Conservation (phyloP, 352 stramenopile species). For the Globisporangium rhizosaccharum region DNA sequence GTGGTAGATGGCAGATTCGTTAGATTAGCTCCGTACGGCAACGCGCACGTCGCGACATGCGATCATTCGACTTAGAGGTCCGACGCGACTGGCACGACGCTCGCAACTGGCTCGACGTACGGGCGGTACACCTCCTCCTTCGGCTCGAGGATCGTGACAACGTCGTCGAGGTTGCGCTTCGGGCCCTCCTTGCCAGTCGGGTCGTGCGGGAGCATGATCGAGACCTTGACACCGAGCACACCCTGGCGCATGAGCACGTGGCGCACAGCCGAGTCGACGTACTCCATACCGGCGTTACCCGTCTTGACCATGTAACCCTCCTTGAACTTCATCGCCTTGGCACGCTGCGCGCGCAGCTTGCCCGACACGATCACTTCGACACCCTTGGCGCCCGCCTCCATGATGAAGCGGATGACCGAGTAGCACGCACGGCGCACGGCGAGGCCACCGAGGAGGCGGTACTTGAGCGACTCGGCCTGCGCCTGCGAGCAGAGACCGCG, state of each 20-base stretch:
- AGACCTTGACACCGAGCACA: slow-evolving; percentile 99
- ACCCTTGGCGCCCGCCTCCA: slow-evolving; percentile 99
- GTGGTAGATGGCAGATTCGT: slow-evolving; percentile 15
- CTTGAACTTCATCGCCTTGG: slow-evolving; percentile 99
- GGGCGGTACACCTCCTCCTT: slow-evolving; percentile 94
- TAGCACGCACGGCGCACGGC: slow-evolving; percentile 98
- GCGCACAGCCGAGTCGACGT: slow-evolving; percentile 97
- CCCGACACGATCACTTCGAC: slow-evolving; percentile 99
- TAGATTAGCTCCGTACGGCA: slow-evolving; percentile 10
- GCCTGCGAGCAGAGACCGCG: slow-evolving; percentile 98
- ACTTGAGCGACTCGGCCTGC: slow-evolving; percentile 99
- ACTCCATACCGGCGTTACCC: slow-evolving; percentile 96
- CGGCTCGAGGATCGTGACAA: slow-evolving; percentile 98
- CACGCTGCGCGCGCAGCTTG: slow-evolving; percentile 98
- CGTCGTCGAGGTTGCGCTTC: slow-evolving; percentile 97
- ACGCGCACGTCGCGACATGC: background rate
- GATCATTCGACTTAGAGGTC: slow-evolving; percentile 14
- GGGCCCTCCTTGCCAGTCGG: slow-evolving; percentile 95
- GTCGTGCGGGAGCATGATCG: slow-evolving; percentile 99
- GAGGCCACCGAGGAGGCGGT: slow-evolving; percentile 97
- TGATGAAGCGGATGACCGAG: slow-evolving; percentile 98
- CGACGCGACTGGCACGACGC: slow-evolving; percentile 33
- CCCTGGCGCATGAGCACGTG: slow-evolving; percentile 99
- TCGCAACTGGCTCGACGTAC: slow-evolving; percentile 71
- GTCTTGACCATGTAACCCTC: slow-evolving; percentile 99